Conservation (phyloP, 2,329 filamentous ascomycete species). For the Xylaria sp. region DNA sequence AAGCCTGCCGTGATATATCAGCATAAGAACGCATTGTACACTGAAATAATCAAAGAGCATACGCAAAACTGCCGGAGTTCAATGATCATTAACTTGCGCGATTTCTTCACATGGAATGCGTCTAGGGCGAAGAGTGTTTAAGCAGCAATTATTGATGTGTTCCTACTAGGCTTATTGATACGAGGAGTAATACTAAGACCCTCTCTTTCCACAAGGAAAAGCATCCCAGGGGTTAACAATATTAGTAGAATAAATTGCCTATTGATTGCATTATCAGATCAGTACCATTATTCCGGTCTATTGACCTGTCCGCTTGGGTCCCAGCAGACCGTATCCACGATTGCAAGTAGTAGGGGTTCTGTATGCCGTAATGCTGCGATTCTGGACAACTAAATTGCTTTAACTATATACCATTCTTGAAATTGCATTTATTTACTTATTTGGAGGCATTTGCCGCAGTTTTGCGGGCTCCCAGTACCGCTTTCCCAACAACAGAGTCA, state of each 20-base stretch:
- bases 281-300: background rate
- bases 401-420: conserved; percentile 8
- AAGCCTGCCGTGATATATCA: background rate
- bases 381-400: conserved; percentile 2
- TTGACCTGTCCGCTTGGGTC: background rate
- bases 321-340: background rate
- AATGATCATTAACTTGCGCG: background rate
- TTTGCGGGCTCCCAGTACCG: conserved; percentile 48
- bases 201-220: too few relatives aligned
- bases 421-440: background rate
- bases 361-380: background rate
- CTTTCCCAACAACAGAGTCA: conserved; percentile 51
- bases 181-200: too few relatives aligned
- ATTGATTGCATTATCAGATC: too few relatives aligned
- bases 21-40: background rate
- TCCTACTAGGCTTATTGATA: too few relatives aligned
- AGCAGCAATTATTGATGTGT: background rate
- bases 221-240: too few relatives aligned
- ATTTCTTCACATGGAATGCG: background rate
- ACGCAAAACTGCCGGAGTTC: background rate
- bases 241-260: too few relatives aligned
- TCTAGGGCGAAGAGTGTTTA: background rate
- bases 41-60: too few relatives aligned
- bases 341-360: background rate
- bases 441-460: conserved; percentile 21